Conservation (phyloP, 257 asterid genomes). For the Ilex aquifolium region DNA sequence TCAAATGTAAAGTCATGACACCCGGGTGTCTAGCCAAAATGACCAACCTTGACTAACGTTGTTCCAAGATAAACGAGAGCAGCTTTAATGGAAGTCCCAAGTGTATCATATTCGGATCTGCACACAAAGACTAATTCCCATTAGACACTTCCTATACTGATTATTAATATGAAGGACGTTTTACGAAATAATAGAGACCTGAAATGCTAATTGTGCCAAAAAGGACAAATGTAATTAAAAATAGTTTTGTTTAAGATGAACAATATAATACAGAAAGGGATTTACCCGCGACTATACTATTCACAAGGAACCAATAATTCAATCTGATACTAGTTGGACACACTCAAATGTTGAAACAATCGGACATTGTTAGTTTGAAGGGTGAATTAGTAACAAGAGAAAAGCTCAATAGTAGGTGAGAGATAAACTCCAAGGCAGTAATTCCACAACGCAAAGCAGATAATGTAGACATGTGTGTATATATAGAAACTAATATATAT, state of each 20-base stretch:
- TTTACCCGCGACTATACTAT: neutral
- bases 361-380: neutral
- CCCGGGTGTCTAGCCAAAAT: too few species aligned
- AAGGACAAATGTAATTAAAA: neutral
- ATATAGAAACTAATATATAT: too few species aligned
- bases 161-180: neutral
- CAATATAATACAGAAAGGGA: neutral
- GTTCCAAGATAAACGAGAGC: constrained; percentile 83
- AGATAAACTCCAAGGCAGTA: neutral
- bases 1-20: too few species aligned
- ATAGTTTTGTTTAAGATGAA: neutral
- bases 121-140: neutral
- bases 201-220: neutral
- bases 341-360: neutral
- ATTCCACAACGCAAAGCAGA: neutral
- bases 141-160: neutral
- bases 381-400: neutral
- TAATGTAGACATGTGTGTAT: too few species aligned
- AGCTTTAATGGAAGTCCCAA: constrained; percentile 82
- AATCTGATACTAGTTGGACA: neutral
- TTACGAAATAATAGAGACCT: neutral
- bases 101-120: constrained; percentile 96
- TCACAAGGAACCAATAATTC: neutral
- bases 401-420: neutral
- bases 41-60: constrained; percentile 74